A percentile compares a stretch with the other conserved stretches of the same genome.
Evolutionary conservation across 306 rosid species (phyloP).

Genomic region (Acacia crassicarpa): DNA sequence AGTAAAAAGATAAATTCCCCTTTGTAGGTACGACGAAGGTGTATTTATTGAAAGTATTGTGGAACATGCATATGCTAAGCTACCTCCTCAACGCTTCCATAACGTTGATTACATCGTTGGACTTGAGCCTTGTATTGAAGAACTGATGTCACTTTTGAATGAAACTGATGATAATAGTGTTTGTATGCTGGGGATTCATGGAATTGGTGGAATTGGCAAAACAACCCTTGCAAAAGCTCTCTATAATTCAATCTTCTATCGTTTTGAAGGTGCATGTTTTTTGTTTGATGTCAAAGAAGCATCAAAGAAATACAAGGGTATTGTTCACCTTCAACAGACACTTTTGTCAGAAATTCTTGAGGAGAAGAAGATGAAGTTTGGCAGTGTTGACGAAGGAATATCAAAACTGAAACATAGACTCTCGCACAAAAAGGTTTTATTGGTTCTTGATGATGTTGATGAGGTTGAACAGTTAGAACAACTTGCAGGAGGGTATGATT

Average conservation of each 20-base stretch:
- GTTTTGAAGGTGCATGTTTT: not conserved
- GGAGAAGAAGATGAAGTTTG: not conserved
- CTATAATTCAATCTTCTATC: not conserved
- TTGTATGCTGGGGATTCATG: not conserved
- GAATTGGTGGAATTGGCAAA: not conserved
- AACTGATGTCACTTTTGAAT: not conserved
- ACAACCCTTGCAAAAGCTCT: not conserved
- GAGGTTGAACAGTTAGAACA: not conserved
- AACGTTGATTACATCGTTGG: not conserved
- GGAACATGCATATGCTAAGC: not conserved
- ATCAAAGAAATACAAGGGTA: too few species aligned
- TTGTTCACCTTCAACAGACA: not conserved
- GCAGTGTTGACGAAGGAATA: not conserved
- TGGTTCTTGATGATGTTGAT: not conserved
- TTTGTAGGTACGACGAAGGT: not conserved
- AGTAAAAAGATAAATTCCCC: not conserved
- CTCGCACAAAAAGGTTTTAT: not conserved
- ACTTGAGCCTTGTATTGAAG: not conserved
- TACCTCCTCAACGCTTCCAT: not conserved
- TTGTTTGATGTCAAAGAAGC: not conserved
- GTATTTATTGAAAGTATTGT: not conserved
- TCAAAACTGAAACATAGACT: not conserved
- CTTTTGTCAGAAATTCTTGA: not conserved
- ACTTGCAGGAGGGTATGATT: not conserved
- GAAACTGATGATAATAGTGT: not conserved